Percentiles rank a stretch among this genome's conserved stretches.
phyloP scores from a whole-genome alignment of 345 rosid genomes.

The Eucalyptus guilfoylei region DNA sequence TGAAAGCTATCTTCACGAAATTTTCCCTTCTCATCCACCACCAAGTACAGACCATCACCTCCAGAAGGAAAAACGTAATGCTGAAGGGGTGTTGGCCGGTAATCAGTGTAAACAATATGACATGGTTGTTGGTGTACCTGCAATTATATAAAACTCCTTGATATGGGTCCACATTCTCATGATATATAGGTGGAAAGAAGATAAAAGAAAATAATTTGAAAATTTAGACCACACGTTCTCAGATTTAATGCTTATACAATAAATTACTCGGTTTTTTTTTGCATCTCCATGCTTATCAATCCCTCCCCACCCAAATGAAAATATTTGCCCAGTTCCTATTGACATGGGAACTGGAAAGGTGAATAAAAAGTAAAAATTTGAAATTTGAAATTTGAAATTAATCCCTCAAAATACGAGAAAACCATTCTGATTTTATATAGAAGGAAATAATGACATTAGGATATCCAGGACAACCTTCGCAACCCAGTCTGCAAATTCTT shows the following conservation, averaged over 20 bases:
- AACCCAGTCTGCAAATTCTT: conserved; percentile 99
- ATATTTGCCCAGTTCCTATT: background rate
- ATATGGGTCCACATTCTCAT: background rate
- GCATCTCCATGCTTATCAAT: background rate
- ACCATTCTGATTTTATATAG: background rate
- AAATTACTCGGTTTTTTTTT: background rate
- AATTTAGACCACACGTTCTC: background rate
- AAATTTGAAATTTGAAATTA: background rate
- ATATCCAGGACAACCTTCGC: conserved; percentile 52
- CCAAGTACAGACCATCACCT: conserved; percentile 83
- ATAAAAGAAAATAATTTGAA: background rate
- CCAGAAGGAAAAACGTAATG: conserved; percentile 96
- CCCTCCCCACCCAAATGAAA: background rate
- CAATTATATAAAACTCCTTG: background rate
- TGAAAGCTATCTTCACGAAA: conserved; percentile 96
- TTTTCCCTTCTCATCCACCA: conserved; percentile 88
- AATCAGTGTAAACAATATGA: conserved; percentile 97
- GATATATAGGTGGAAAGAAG: background rate
- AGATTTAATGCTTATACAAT: background rate
- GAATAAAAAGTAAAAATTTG: background rate
- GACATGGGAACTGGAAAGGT: background rate
- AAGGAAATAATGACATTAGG: background rate
- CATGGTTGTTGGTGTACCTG: conserved; percentile 98
- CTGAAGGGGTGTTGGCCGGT: conserved; percentile 98
- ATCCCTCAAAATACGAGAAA: background rate